Evolutionary conservation across 2,329 filamentous ascomycete genomes (phyloP).

Genomic region (Talaromyces marneffei): DNA sequence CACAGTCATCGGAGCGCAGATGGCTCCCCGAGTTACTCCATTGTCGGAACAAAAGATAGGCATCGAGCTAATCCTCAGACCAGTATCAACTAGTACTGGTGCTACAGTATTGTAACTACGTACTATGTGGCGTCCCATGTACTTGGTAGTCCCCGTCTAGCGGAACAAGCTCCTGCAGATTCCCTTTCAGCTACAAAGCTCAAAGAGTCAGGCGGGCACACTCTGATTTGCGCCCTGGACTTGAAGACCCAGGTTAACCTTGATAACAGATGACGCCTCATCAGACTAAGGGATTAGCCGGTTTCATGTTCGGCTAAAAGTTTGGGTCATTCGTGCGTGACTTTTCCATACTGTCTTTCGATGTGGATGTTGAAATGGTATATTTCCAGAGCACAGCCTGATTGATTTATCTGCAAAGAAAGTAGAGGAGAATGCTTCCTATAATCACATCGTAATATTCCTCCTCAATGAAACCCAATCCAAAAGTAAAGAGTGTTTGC

Average conservation of each 20-base stretch:
- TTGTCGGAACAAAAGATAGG: neutral
- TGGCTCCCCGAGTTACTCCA: neutral
- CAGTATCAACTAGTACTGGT: neutral
- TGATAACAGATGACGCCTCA: neutral
- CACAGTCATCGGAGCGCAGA: no score
- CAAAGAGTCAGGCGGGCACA: neutral
- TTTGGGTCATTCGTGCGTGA: neutral
- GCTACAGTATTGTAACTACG: neutral
- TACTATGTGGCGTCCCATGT: neutral
- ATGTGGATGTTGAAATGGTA: neutral
- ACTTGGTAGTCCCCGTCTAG: conserved; percentile 1
- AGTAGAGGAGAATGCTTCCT: neutral
- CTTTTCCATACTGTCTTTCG: neutral
- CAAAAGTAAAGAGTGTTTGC: neutral
- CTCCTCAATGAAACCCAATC: neutral
- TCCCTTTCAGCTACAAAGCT: neutral
- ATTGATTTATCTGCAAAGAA: neutral
- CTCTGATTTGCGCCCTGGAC: conserved; percentile 3
- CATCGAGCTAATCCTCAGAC: neutral
- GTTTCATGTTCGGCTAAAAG: neutral
- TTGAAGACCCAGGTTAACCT: neutral
- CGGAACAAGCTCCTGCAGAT: conserved; percentile 1
- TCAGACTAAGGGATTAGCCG: neutral
- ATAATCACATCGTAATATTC: neutral
- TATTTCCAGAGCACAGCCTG: neutral